Evolutionary conservation across 192 early-diverging fungal genomes (phyloP).

Genomic region (Chytriomyces sp.): DNA sequence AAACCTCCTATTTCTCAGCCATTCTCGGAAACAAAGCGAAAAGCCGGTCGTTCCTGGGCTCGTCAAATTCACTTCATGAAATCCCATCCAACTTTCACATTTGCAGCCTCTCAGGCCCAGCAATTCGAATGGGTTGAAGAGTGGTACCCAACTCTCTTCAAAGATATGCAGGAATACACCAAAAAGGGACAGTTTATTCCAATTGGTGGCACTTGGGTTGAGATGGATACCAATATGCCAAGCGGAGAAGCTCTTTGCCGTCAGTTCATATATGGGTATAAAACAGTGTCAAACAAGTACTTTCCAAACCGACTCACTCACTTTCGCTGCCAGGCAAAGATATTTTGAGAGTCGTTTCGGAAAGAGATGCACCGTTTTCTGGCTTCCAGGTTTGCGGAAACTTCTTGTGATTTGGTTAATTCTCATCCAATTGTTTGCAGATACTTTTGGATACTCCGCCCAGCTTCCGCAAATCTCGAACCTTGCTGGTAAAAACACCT

Average conservation of each 20-base stretch:
- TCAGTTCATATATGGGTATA: slow-evolving; percentile 87
- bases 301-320: background rate
- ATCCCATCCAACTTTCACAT: slow-evolving; percentile 84
- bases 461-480: slow-evolving; percentile 90
- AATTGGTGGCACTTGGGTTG: slow-evolving; percentile 95
- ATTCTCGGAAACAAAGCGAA: slow-evolving; percentile 96
- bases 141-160: slow-evolving; percentile 83
- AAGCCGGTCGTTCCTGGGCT: slow-evolving; percentile 56
- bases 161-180: slow-evolving; percentile 72
- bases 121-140: slow-evolving; percentile 92
- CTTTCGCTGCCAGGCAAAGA: slow-evolving; percentile 61
- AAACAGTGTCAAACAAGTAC: background rate
- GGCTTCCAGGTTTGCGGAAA: slow-evolving; percentile 80
- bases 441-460: slow-evolving; percentile 41
- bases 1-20: slow-evolving; percentile 71
- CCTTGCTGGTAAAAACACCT: slow-evolving; percentile 54
- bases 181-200: slow-evolving; percentile 84
- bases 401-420: background rate
- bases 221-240: slow-evolving; percentile 99
- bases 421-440: background rate
- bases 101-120: slow-evolving; percentile 95
- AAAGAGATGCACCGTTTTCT: slow-evolving; percentile 69
- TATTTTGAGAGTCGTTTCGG: slow-evolving; percentile 77
- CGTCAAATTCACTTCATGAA: slow-evolving; percentile 72
- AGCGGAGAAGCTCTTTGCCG: slow-evolving; percentile 92